Base-by-base conservation (phyloP, 768 basidiomycete species). In the Trametes cubensis region DNA sequence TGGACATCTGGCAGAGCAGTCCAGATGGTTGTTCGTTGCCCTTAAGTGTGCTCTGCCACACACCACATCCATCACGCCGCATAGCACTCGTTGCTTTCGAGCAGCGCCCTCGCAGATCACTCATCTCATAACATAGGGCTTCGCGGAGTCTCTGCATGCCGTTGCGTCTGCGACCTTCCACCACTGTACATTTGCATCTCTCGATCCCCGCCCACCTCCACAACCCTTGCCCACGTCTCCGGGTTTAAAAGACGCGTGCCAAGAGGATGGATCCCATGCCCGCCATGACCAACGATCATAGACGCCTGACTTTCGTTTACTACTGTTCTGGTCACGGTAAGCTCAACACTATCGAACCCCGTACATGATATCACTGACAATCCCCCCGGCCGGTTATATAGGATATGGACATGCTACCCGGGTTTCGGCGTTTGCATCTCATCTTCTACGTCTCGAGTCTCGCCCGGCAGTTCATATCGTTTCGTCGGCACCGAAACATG, bases 381-480 rank as follows among this genome's bases (percentile, higher is more conserved):
- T 40, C 15, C 14, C 34, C 20, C 42, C 40, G 15, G 30, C 17
- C n/a, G 21, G 10, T 30, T 23, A 21, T 51, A 23, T n/a, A 89
- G 87, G 88, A n/a, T 91, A 88, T 58, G 88, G 90, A n/a, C 90
- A 92, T 70, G 90, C 90, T 10, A 93, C 90, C 3, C 84, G 90
- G 40, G 90, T 92, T 17, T 89, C 89, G 17, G 90, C 90, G 1
- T 85, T 92, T 63, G 79, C 87, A 3, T 73, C 78, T 48, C 83
- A 86, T 65, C 78, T 93, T 18, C 76, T 88, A 21, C 76, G 73
- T 54, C 76, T 86, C 15, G 63, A 72, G 6, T 72, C 74, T 6
- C 73, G 72, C 44, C 84, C 85, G 18, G 75, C 69, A 8, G 75
- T 92, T 11, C 76, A 85, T 71, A 87, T 93, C 58, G 81, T 87